Conservation (phyloP, 169 alveolate genomes). For the Cryptosporidium canis region DNA sequence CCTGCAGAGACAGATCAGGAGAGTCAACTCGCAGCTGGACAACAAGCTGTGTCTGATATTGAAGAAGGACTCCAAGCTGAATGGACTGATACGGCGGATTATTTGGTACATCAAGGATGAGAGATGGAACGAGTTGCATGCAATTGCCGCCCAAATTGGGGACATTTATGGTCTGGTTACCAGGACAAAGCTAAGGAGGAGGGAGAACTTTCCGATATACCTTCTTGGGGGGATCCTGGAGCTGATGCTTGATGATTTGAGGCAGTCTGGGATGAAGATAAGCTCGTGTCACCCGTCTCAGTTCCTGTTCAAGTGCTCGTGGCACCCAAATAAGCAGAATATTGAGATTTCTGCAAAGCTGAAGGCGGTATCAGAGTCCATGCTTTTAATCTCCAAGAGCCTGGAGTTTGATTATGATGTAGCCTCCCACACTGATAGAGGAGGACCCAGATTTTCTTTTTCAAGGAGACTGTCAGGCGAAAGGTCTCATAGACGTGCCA, state of each 20-base stretch:
- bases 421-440: not conserved
- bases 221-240: slow-evolving; percentile 18
- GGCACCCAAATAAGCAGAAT: slow-evolving; percentile 60
- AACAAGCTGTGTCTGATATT: slow-evolving; percentile 33
- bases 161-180: not conserved
- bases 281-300: slow-evolving; percentile 32
- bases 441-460: not conserved
- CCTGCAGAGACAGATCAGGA: slow-evolving; percentile 20
- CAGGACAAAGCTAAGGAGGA: not conserved
- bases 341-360: slow-evolving; percentile 45
- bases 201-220: not conserved
- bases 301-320: slow-evolving; percentile 47
- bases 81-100: not conserved
- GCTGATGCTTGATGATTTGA: slow-evolving; percentile 15
- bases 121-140: not conserved
- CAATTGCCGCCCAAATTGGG: not conserved
- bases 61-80: slow-evolving; percentile 19
- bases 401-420: not conserved
- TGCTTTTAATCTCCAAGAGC: not conserved
- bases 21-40: slow-evolving; percentile 18
- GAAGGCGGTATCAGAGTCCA: slow-evolving; percentile 1
- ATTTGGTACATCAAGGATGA: not conserved
- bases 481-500: not conserved
- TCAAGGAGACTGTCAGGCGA: not conserved
- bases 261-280: not conserved